Evolutionary conservation across 352 stramenopile species (phyloP).

Genomic region (Pythium sukuiense): DNA sequence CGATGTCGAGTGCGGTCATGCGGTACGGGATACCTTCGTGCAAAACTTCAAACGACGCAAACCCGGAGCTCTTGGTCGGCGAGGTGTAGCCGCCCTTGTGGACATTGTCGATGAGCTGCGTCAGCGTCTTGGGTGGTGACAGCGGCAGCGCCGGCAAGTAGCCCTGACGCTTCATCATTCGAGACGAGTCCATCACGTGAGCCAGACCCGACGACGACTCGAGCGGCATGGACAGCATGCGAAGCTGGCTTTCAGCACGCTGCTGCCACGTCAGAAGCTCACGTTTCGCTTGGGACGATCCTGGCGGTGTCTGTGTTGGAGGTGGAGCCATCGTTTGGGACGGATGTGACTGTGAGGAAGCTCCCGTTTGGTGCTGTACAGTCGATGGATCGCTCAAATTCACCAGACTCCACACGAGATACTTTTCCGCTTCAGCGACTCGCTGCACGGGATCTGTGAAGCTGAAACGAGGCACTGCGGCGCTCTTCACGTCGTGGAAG

Average conservation of each 20-base stretch:
- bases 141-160: constrained; percentile 55
- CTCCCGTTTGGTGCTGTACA: not conserved
- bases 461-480: constrained; percentile 20
- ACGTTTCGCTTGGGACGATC: constrained; percentile 14
- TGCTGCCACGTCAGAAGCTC: constrained; percentile 51
- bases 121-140: constrained; percentile 63
- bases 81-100: constrained; percentile 28
- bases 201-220: constrained; percentile 48
- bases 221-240: constrained; percentile 67
- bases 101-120: constrained; percentile 55
- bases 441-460: constrained; percentile 39
- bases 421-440: constrained; percentile 53
- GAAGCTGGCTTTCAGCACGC: constrained; percentile 64
- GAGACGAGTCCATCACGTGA: constrained; percentile 70
- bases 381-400: constrained; percentile 34
- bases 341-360: not conserved
- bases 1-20: constrained; percentile 45
- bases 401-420: constrained; percentile 65
- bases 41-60: constrained; percentile 31
- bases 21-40: constrained; percentile 32
- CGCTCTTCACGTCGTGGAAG: constrained; percentile 34
- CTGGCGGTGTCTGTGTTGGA: not conserved
- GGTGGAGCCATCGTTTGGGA: not conserved
- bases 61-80: constrained; percentile 26
- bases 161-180: constrained; percentile 75